phyloP scores from a whole-genome alignment of 805 yeast species.

The Starmerella scarabaei region DNA sequence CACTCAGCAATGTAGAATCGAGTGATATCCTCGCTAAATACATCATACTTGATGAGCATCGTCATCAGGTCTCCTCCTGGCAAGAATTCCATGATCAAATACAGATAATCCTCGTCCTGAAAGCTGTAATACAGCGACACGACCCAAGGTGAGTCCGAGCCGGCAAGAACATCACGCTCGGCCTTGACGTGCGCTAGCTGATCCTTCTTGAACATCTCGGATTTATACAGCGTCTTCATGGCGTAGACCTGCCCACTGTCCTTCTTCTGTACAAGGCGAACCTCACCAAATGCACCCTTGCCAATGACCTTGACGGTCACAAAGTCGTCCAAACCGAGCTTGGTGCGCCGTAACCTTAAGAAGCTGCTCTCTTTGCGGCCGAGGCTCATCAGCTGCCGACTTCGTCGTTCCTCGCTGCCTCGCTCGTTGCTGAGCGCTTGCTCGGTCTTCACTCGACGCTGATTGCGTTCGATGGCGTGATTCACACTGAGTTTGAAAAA shows the following conservation, averaged over 20 bases:
- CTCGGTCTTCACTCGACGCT: slow-evolving; percentile 76
- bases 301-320: slow-evolving; percentile 83
- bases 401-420: slow-evolving; percentile 72
- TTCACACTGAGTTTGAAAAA: slow-evolving; percentile 73
- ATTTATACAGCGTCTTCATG: slow-evolving; percentile 80
- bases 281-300: slow-evolving; percentile 97
- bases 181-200: slow-evolving; percentile 93
- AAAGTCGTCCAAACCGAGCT: slow-evolving; percentile 67
- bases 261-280: slow-evolving; percentile 78
- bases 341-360: slow-evolving; percentile 70
- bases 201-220: slow-evolving; percentile 90
- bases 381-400: slow-evolving; percentile 64
- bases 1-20: slow-evolving; percentile 93
- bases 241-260: slow-evolving; percentile 90
- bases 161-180: slow-evolving; percentile 88
- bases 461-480: slow-evolving; percentile 92
- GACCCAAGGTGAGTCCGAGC: slow-evolving; percentile 79
- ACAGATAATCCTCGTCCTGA: slow-evolving; percentile 63
- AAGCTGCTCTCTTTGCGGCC: slow-evolving; percentile 86
- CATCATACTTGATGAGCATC: slow-evolving; percentile 88
- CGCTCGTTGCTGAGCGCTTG: slow-evolving; percentile 55
- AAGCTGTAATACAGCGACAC: slow-evolving; percentile 70
- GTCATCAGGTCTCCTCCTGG: slow-evolving; percentile 90
- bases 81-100: slow-evolving; percentile 67
- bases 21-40: slow-evolving; percentile 77